Percentiles rank a stretch among this genome's conserved stretches.
Evolutionary conservation across 2,329 filamentous ascomycete genomes (phyloP).

Genomic region (Venturiaceae sp.): DNA sequence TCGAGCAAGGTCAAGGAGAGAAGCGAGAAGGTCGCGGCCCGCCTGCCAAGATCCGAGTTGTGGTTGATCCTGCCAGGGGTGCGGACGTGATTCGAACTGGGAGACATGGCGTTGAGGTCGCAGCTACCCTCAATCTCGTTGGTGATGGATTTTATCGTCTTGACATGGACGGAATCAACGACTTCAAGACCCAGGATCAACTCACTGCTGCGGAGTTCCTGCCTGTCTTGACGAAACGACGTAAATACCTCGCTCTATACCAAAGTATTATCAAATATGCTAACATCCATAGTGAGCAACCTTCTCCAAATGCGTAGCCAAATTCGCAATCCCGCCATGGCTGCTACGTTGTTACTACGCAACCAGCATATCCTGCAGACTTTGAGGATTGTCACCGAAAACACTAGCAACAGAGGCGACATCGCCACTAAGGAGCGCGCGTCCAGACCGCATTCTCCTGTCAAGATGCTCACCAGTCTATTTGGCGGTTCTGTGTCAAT

Average conservation of each 20-base stretch:
- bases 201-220: constrained; percentile 64
- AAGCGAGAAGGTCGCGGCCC: constrained; percentile 54
- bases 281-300: constrained; percentile 49
- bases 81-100: constrained; percentile 30
- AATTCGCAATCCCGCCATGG: constrained; percentile 53
- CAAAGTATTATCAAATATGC: background rate
- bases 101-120: constrained; percentile 56
- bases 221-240: constrained; percentile 61
- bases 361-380: constrained; percentile 69
- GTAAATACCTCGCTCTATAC: constrained; percentile 37
- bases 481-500: constrained; percentile 54
- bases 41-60: constrained; percentile 59
- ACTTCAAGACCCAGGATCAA: constrained; percentile 63
- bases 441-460: constrained; percentile 73
- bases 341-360: constrained; percentile 62
- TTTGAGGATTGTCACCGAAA: constrained; percentile 52
- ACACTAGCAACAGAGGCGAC: constrained; percentile 38
- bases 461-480: constrained; percentile 81
- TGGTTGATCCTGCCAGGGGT: constrained; percentile 63
- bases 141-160: constrained; percentile 47
- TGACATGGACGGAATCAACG: constrained; percentile 56
- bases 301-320: constrained; percentile 62
- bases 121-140: constrained; percentile 49
- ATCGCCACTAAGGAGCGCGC: constrained; percentile 31
- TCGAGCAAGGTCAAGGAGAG: constrained; percentile 34